These are phyloP conservation scores for Hansenula sp. DNA, from an alignment of 1,139 yeast genomes.

Conservation along the genomic window DNA sequence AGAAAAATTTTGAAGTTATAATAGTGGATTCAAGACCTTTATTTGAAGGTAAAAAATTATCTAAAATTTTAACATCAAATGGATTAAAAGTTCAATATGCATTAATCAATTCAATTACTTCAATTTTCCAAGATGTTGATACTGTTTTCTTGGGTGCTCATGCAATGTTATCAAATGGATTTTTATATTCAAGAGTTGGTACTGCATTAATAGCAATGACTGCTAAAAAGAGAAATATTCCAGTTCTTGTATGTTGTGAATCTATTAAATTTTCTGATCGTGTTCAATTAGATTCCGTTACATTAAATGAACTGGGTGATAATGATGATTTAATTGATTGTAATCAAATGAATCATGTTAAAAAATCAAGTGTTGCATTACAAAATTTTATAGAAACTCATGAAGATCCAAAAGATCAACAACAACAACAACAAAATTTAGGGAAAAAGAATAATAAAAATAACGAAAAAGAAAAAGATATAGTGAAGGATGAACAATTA, in stretches of 20 bases:
- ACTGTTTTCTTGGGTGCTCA: conserved; percentile 95
- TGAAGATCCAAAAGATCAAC: conserved; percentile 24
- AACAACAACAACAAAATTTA: conserved; percentile 19
- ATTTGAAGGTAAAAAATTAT: conserved; percentile 84
- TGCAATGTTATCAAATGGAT: conserved; percentile 93
- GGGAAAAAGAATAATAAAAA: conserved; percentile 15
- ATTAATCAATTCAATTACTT: conserved; percentile 71
- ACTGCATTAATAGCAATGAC: conserved; percentile 92
- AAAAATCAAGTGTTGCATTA: conserved; percentile 59
- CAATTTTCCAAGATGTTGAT: conserved; percentile 79
- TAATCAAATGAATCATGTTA: conserved; percentile 46
- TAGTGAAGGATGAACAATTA: conserved; percentile 24
- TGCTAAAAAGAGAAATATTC: conserved; percentile 83
- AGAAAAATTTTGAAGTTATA: conserved; percentile 71
- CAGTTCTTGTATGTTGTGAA: conserved; percentile 94
- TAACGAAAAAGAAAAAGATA: conserved; percentile 16
- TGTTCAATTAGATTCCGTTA: conserved; percentile 92
- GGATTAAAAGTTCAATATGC: conserved; percentile 71
- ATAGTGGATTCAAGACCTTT: conserved; percentile 95
- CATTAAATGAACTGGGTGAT: conserved; percentile 89
- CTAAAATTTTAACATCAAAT: conserved; percentile 52
- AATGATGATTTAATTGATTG: conserved; percentile 64
- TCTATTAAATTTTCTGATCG: conserved; percentile 91
- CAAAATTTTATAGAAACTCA: conserved; percentile 57
- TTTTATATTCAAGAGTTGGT: conserved; percentile 90